Percentiles rank a stretch among this genome's conserved stretches.
phyloP scores from a whole-genome alignment of 2,329 filamentous ascomycete genomes.

The Aulographum hederae region DNA sequence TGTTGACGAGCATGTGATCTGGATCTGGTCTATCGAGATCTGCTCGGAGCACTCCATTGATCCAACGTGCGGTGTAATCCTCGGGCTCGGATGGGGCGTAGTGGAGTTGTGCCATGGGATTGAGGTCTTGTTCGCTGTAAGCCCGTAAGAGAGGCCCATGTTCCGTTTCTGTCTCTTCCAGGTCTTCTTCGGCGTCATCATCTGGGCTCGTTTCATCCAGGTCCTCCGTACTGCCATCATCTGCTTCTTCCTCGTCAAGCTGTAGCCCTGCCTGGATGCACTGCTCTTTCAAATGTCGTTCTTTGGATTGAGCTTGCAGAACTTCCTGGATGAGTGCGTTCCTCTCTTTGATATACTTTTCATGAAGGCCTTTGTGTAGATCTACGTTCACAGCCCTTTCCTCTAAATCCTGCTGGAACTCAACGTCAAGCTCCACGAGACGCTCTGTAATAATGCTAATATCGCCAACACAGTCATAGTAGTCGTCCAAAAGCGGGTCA shows the following conservation, averaged over 20 bases:
- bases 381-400: neutral
- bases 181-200: neutral
- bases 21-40: too few species aligned
- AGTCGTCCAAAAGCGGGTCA: neutral
- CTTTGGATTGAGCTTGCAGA: neutral
- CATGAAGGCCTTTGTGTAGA: neutral
- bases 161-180: neutral
- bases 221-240: too few species aligned
- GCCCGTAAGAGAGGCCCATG: too few species aligned
- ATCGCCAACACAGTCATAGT: neutral
- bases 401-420: neutral
- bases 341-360: neutral
- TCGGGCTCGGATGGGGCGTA: neutral
- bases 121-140: too few species aligned
- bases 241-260: too few species aligned
- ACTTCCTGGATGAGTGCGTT: neutral
- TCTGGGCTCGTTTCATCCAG: neutral
- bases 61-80: neutral
- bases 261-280: neutral
- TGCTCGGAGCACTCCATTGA: neutral
- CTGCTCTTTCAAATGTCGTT: neutral
- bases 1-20: too few species aligned
- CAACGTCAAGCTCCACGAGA: neutral
- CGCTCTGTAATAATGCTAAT: neutral
- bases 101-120: neutral